These are phyloP conservation scores for Nepenthes mirabilis DNA, from an alignment of 148 eudicot genomes.

Conservation along the genomic window DNA sequence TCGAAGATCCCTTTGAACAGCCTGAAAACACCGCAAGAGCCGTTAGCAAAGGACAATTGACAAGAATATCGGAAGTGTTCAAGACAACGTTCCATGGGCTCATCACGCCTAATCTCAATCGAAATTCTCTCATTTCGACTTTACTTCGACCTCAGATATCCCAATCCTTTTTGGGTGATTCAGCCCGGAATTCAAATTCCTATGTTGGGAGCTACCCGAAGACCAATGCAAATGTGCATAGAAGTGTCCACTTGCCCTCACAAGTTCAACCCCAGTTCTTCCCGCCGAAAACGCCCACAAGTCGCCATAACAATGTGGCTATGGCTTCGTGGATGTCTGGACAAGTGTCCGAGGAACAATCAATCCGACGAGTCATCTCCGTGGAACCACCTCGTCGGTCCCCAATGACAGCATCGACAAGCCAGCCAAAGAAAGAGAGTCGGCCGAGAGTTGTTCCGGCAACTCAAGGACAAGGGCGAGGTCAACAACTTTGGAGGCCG, in stretches of 20 bases:
- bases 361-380: background rate
- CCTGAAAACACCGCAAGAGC: constrained; percentile 56
- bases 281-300: constrained; percentile 11
- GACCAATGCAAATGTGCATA: constrained; percentile 8
- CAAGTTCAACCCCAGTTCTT: constrained; percentile 9
- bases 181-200: constrained; percentile 3
- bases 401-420: background rate
- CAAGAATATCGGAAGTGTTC: constrained; percentile 33
- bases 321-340: background rate
- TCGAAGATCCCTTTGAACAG: constrained; percentile 84
- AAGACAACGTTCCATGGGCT: constrained; percentile 25
- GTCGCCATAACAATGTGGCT: constrained; percentile 6
- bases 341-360: background rate
- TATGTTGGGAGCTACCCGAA: constrained; percentile 6
- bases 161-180: constrained; percentile 4
- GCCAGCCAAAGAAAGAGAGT: too few relatives aligned
- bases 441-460: too few relatives aligned
- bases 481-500: too few relatives aligned
- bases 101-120: constrained; percentile 20
- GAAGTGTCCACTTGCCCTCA: constrained; percentile 9
- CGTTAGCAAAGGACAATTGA: constrained; percentile 26
- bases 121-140: constrained; percentile 15
- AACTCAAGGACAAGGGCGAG: too few relatives aligned
- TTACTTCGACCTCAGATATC: constrained; percentile 28
- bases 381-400: background rate